Evolutionary conservation across 805 yeast genomes (phyloP), one percentile per base, ranked within the genome.

Genomic region (Wickerhamiella parazyma): DNA sequence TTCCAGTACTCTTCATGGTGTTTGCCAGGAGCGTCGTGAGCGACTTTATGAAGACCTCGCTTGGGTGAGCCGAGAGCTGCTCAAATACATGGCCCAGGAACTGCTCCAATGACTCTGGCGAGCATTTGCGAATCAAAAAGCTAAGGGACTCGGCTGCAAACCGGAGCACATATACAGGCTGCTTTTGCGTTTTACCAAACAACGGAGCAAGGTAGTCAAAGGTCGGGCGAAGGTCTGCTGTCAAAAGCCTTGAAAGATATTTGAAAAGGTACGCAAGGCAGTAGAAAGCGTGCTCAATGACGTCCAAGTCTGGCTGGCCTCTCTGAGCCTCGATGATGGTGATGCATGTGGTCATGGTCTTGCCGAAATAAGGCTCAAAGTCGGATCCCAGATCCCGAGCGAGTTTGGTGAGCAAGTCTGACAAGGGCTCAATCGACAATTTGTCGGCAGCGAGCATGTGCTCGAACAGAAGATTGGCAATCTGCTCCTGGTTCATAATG

Each of bases 371-470:
- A 7, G 72, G 73, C 66, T 85, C 71, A 55, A 87, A 91, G 52
- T 89, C 97, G 2, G 89, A 79, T 8, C 95, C 96, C 49, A 89
- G 64, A 64, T 89, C 98, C 53, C 84, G 95, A 33, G 86, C 78
- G 53, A 91, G 80, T 55, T 86, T 94, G 0, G 94, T 73, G 19
- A 86, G 59, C 8, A 81, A 63, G 55, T 91, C 98, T 41, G 85
- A 61, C 22, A 84, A 57, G 3, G 97, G 89, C 58, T 86, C 91
- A 36, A 82, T 63, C 1, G 95, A 75, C 45, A 79, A 65, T 18
- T 69, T 68, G 56, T 91, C 94, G 48, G 77, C 73, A 29, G 66
- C 62, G 14, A 59, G 54, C 31, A 80, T 69, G 45, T 71, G 70
- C 8, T 49, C 50, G 22, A 62, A 56, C 29, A 91, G 62, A 4